These are phyloP conservation scores for Blepharisma stoltei DNA, from an alignment of 73 alveolate species.

Conservation along the genomic window DNA sequence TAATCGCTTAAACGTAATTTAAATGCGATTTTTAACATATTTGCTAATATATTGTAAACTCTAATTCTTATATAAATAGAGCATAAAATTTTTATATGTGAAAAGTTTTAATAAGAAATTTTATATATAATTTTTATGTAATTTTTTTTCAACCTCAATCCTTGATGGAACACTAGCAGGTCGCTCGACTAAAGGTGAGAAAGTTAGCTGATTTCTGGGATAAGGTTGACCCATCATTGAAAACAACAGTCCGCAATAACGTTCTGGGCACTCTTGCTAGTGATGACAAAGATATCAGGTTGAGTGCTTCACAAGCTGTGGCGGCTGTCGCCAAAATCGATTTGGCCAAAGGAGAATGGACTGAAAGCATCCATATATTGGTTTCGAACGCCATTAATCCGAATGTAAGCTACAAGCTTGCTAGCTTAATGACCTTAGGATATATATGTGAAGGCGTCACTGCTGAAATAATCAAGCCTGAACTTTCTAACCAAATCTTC, in stretches of 20 bases:
- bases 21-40: too few species aligned
- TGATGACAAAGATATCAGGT: slow-evolving; percentile 23
- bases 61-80: too few species aligned
- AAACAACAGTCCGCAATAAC: slow-evolving; percentile 13
- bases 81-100: too few species aligned
- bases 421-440: slow-evolving; percentile 55
- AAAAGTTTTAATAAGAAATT: too few species aligned
- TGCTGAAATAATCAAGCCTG: slow-evolving; percentile 26
- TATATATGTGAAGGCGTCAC: slow-evolving; percentile 62
- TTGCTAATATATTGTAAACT: too few species aligned
- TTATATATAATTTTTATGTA: too few species aligned
- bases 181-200: too few species aligned
- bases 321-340: slow-evolving; percentile 57
- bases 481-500: slow-evolving; percentile 30
- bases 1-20: too few species aligned
- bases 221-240: not conserved
- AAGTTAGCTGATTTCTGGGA: slow-evolving; percentile 1
- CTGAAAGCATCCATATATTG: slow-evolving; percentile 49
- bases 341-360: slow-evolving; percentile 61
- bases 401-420: slow-evolving; percentile 38
- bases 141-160: too few species aligned
- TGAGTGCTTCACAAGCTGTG: slow-evolving; percentile 21
- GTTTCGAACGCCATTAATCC: slow-evolving; percentile 42
- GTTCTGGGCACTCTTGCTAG: slow-evolving; percentile 34
- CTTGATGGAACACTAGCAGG: too few species aligned